These are phyloP conservation scores for Metschnikowia koreensis DNA, from an alignment of 805 yeast species.

Conservation along the genomic window DNA sequence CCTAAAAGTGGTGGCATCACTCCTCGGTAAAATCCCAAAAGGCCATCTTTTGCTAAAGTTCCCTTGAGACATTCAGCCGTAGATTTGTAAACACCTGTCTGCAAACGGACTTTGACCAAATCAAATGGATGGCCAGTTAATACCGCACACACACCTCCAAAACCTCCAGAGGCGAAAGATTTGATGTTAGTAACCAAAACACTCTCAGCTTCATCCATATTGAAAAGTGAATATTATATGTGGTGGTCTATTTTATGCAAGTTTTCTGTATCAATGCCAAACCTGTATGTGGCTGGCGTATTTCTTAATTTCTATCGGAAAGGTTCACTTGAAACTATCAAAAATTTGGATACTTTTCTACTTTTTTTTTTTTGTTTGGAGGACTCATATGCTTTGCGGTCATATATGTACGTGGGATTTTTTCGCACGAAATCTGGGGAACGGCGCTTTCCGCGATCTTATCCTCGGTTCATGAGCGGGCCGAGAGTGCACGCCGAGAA, in stretches of 20 bases:
- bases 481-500: constrained; percentile 5
- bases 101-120: constrained; percentile 85
- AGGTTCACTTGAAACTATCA: not conserved
- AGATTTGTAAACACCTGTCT: constrained; percentile 69
- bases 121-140: constrained; percentile 97
- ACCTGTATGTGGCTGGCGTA: too few species aligned
- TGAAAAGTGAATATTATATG: not conserved
- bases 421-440: constrained; percentile 14
- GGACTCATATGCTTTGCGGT: constrained; percentile 3
- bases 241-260: not conserved
- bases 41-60: constrained; percentile 73
- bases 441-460: constrained; percentile 7
- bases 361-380: not conserved
- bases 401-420: constrained; percentile 5
- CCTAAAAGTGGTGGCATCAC: constrained; percentile 94
- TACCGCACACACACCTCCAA: constrained; percentile 96
- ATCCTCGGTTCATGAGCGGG: constrained; percentile 12
- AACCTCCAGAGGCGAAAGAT: constrained; percentile 89
- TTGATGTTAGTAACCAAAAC: constrained; percentile 72
- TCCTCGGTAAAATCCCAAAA: constrained; percentile 84
- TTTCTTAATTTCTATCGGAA: too few species aligned
- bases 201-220: constrained; percentile 46
- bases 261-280: not conserved
- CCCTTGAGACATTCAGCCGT: constrained; percentile 65
- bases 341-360: not conserved